phyloP scores from a whole-genome alignment of 345 rosid genomes.

The Rhodamnia rubescens region DNA sequence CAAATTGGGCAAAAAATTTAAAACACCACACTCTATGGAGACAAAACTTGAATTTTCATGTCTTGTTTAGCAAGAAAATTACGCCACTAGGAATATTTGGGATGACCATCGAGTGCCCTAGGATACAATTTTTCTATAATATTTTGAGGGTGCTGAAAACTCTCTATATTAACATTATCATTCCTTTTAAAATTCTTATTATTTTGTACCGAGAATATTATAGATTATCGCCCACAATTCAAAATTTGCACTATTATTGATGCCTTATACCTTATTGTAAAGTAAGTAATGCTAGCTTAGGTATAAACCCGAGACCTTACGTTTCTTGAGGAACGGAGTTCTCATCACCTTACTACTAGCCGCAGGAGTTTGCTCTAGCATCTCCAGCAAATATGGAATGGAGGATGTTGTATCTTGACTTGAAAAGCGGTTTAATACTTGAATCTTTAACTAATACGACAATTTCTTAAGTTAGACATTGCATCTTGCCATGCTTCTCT shows the following conservation, averaged over 20 bases:
- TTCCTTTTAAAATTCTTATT: neutral
- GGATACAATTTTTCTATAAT: neutral
- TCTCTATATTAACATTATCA: neutral
- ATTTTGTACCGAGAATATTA: neutral
- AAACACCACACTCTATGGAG: neutral
- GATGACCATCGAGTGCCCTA: neutral
- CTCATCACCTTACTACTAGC: neutral
- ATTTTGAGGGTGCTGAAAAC: neutral
- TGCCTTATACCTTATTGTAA: neutral
- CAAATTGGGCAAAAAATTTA: neutral
- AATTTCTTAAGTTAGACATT: neutral
- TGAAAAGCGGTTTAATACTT: neutral
- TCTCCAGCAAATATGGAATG: neutral
- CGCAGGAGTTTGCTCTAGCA: neutral
- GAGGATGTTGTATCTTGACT: neutral
- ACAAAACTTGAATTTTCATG: neutral
- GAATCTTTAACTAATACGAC: neutral
- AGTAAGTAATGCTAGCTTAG: neutral
- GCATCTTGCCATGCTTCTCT: neutral
- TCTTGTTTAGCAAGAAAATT: neutral
- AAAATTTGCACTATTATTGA: neutral
- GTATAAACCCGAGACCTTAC: neutral
- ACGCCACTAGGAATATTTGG: neutral
- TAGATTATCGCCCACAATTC: neutral
- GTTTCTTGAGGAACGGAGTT: neutral